phyloP scores from a whole-genome alignment of 2,329 filamentous ascomycete species.

The Xylariaceae sp. region DNA sequence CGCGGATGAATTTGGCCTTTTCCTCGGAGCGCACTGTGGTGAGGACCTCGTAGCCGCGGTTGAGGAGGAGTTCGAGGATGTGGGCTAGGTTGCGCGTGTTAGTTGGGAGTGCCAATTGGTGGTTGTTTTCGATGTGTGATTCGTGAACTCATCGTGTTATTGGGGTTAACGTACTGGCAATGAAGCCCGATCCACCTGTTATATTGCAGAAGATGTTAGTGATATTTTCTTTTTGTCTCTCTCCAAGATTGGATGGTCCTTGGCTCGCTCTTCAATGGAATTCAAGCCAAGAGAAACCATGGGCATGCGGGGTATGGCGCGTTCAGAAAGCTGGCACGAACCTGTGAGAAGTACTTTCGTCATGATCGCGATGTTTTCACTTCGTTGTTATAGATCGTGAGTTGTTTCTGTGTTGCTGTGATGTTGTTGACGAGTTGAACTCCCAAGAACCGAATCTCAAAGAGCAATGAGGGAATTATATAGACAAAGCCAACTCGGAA shows the following conservation, averaged over 20 bases:
- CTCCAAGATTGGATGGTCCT: neutral
- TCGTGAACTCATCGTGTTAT: neutral
- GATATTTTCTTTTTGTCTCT: neutral
- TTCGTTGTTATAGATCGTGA: neutral
- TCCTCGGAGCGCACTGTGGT: conserved; percentile 52
- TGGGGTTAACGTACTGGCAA: conserved; percentile 37
- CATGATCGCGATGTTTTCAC: conserved; percentile 31
- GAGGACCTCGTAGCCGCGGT: conserved; percentile 46
- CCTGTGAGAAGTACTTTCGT: conserved; percentile 45
- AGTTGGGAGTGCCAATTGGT: neutral
- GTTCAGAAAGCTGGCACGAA: conserved; percentile 24
- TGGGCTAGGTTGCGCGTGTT: conserved; percentile 39
- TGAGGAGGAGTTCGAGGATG: conserved; percentile 49
- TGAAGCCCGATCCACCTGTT: conserved; percentile 48
- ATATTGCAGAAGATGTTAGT: conserved; percentile 2
- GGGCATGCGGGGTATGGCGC: conserved; percentile 1
- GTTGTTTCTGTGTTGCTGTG: neutral
- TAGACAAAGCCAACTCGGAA: too few relatives aligned
- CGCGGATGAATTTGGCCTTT: conserved; percentile 48
- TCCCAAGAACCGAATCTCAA: neutral
- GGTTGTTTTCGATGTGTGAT: neutral
- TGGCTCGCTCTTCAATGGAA: neutral
- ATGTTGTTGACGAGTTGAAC: too few relatives aligned
- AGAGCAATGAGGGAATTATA: neutral
- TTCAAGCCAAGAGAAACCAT: neutral